Evolutionary conservation across 176 grass and related monocot species (phyloP).

Genomic region (Stipa capillata): DNA sequence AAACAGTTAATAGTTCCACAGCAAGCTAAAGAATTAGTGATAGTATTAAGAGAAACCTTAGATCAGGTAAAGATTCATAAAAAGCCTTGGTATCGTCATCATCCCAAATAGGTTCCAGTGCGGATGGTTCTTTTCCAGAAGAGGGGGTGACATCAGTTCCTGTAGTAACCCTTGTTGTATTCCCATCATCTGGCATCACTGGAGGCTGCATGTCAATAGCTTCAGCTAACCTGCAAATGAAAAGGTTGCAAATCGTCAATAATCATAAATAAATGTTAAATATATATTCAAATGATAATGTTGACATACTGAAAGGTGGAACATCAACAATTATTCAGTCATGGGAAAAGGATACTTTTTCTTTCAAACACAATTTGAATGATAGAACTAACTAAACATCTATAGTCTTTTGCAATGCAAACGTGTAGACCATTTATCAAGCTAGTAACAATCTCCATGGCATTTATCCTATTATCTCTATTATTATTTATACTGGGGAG

Average conservation of each 20-base stretch:
- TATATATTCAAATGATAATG: not conserved
- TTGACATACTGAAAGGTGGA: not conserved
- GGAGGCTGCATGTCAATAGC: conserved; percentile 95
- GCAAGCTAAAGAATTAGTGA: conserved; percentile 6
- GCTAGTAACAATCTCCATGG: too few species aligned
- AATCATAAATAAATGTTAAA: not conserved
- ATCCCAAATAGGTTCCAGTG: conserved; percentile 93
- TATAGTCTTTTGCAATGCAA: not conserved
- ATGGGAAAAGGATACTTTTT: not conserved
- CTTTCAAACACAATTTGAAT: not conserved
- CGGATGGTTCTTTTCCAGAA: conserved; percentile 65
- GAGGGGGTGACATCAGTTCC: conserved; percentile 52
- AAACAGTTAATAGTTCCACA: conserved; percentile 6
- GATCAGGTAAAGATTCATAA: conserved; percentile 95
- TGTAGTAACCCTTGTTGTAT: conserved; percentile 85
- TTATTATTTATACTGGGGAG: not conserved
- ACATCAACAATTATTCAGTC: not conserved
- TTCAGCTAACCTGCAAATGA: conserved; percentile 72
- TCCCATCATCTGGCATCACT: conserved; percentile 93
- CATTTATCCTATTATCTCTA: too few species aligned
- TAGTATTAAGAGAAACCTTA: conserved; percentile 55
- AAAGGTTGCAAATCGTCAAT: conserved; percentile 8
- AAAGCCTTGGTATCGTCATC: conserved; percentile 97
- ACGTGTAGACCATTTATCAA: too few species aligned
- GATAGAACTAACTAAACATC: not conserved